Base-by-base conservation (phyloP, 139 green algal species). In the Coelastrella sp. region DNA sequence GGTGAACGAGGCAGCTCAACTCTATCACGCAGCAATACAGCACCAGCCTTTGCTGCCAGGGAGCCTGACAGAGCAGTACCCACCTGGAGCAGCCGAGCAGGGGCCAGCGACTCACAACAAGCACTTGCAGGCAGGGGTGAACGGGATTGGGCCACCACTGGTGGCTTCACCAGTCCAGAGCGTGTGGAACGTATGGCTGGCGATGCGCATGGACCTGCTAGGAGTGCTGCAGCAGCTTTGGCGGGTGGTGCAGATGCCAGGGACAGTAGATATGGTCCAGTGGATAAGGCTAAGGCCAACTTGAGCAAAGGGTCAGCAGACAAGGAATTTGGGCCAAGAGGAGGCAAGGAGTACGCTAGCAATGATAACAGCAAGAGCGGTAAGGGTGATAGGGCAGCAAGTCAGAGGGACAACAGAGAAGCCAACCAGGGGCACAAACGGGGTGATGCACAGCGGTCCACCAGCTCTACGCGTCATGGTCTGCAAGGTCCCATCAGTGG, bases 101-200 rank as follows among this genome's bases (percentile, higher is more conserved):
- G 71, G 5, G 71, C 23, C 37, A 48, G 53, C 6, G 53, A 64
- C 1, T 5, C 53, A 9, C 27, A 32, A 64, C 53, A 19, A 34
- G 53, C 53, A 64, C 21, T 64, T 9, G 53, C 19, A 32, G 53
- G 53, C 27, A 40, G 30, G 62, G 62, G 43, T 21, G 38, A 79
- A n/a, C 62, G 72, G 48, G 72, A 80, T 30, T 80, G 72, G 72
- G 72, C n/a, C 27, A n/a, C 38, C 13, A 17, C 41, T 21, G 71
- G 48, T 13, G 71, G 71, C 40, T 79, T 79, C 50, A 50, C 38
- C 25, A 79, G 71, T 41, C 71, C 71, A 40, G 71, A 79, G 9
- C 40, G 38, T 11, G 71, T 40, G 23, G 71, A 17, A 41, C 71
- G 43, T 38, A 27, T 21, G 27, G 38, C 53, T 15, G n/a, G 25